Base-by-base conservation (phyloP, 345 rosid species). In the Bretschneidera sinensis region DNA sequence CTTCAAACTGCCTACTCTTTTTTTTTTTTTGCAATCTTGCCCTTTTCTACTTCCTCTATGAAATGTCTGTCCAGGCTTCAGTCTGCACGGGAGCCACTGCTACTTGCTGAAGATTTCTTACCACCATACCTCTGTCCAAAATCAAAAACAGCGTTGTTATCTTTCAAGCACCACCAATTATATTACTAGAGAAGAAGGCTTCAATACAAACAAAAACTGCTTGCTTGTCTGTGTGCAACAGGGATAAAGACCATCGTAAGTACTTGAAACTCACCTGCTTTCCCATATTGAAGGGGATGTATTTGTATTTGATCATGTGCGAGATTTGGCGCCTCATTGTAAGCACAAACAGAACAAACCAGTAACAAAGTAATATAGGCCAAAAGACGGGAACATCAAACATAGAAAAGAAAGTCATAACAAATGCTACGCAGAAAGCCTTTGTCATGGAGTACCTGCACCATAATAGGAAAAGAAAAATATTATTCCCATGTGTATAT, bases 261-360 rank as follows among this genome's bases (percentile, higher is more conserved):
- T 25, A 53, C 39, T 17, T 18, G 52, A 34, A 49, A 56, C 74
- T 69, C 62, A 86, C 95, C 85, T 91, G 89, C 74, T 91, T 91
- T 56, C 98, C 95, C 16, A 85, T 21, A 65, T 54, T 80, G 66
- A 85, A 73, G 0, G 96, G 95, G 50, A 86, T 59, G 60, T 89
- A 88, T 54, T 79, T 86, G 88, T 86, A 86, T 72, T 89, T 91
- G 74, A 88, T 82, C 98, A 91, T 85, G 79, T 91, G 92, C 8
- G 80, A 52, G 24, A 91, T 81, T 66, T 86, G 95, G 64, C 91
- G 86, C 64, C 84, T 83, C 96, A 85, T 88, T 4, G 95, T 88
- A 49, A 85, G 78, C 66, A 79, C 60, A 70, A 88, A 88, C 39
- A 91, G 80, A 73, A 86, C 83, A 39, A 88, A 67, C 98, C 92